A percentile compares a stretch with the other conserved stretches of the same genome.
Conservation (phyloP, 2,329 filamentous ascomycete genomes). For the Curvularia eragrostidis region DNA sequence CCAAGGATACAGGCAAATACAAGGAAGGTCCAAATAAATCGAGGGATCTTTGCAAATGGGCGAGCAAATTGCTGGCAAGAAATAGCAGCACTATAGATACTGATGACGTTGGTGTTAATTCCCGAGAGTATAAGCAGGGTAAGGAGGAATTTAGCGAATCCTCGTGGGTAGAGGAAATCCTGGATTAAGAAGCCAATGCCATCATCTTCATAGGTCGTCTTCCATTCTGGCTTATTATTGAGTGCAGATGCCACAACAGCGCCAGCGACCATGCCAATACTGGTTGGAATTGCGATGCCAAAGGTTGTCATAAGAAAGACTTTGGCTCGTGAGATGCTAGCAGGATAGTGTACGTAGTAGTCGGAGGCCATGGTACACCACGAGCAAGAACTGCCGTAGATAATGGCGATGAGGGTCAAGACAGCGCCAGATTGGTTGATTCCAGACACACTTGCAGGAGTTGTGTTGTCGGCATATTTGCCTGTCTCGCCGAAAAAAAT, state of each 20-base stretch:
- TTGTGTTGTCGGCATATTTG: constrained; percentile 51
- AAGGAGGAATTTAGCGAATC: constrained; percentile 58
- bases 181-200: constrained; percentile 58
- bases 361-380: constrained; percentile 53
- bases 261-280: constrained; percentile 56
- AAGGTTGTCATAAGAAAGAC: constrained; percentile 53
- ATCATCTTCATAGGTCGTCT: constrained; percentile 51
- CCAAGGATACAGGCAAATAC: constrained; percentile 54
- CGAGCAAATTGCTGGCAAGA: constrained; percentile 57
- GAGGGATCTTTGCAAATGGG: constrained; percentile 59
- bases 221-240: constrained; percentile 46
- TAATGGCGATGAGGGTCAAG: constrained; percentile 38
- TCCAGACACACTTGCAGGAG: constrained; percentile 43
- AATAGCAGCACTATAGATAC: constrained; percentile 59
- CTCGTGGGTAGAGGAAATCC: constrained; percentile 54
- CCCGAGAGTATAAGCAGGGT: constrained; percentile 54
- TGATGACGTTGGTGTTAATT: constrained; percentile 56
- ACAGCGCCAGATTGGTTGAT: constrained; percentile 43
- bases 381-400: constrained; percentile 49
- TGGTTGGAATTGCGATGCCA: constrained; percentile 52
- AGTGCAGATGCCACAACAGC: constrained; percentile 51
- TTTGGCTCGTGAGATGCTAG: constrained; percentile 47
- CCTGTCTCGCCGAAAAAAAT: constrained; percentile 58
- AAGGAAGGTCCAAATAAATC: constrained; percentile 56
- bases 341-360: constrained; percentile 55